Conservation (phyloP, 2,329 filamentous ascomycete genomes). For the Sphaerulina musiva region DNA sequence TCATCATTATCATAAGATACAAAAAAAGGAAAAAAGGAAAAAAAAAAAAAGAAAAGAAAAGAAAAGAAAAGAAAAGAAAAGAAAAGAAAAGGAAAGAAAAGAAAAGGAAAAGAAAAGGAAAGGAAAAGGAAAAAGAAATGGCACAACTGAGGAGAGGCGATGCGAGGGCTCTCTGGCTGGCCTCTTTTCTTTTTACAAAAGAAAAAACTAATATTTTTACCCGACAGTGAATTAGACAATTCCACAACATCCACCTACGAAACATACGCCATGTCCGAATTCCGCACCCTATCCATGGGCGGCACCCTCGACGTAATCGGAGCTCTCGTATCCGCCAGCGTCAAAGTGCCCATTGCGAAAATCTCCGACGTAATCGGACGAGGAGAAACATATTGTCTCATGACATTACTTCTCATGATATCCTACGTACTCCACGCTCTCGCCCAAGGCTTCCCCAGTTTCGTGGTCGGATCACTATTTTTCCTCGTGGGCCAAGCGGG, state of each 20-base stretch:
- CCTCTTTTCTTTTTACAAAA: too few relatives aligned
- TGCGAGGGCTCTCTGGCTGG: too few relatives aligned
- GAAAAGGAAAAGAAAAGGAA: too few relatives aligned
- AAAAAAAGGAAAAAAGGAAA: too few relatives aligned
- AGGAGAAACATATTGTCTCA: slow-evolving; percentile 35
- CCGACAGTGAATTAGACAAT: slow-evolving; percentile 34
- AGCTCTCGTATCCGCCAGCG: slow-evolving; percentile 36
- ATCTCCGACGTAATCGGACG: slow-evolving; percentile 40
- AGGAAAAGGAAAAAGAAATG: too few relatives aligned
- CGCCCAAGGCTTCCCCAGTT: slow-evolving; percentile 33
- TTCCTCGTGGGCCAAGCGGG: slow-evolving; percentile 37
- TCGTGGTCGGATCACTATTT: slow-evolving; percentile 36
- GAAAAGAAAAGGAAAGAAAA: too few relatives aligned
- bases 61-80: too few relatives aligned
- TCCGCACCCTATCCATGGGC: slow-evolving; percentile 34
- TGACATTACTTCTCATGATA: slow-evolving; percentile 34
- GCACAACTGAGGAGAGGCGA: too few relatives aligned
- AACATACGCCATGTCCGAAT: slow-evolving; percentile 39
- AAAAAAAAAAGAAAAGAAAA: too few relatives aligned
- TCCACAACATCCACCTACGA: slow-evolving; percentile 37
- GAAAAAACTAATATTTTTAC: too few relatives aligned
- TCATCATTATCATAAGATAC: too few relatives aligned
- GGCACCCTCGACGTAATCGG: slow-evolving; percentile 35
- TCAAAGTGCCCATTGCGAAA: slow-evolving; percentile 41
- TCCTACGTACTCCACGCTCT: slow-evolving; percentile 38